These are phyloP conservation scores for Colletotrichum sansevieriae DNA, from an alignment of 2,329 filamentous ascomycete genomes.

Conservation along the genomic window DNA sequence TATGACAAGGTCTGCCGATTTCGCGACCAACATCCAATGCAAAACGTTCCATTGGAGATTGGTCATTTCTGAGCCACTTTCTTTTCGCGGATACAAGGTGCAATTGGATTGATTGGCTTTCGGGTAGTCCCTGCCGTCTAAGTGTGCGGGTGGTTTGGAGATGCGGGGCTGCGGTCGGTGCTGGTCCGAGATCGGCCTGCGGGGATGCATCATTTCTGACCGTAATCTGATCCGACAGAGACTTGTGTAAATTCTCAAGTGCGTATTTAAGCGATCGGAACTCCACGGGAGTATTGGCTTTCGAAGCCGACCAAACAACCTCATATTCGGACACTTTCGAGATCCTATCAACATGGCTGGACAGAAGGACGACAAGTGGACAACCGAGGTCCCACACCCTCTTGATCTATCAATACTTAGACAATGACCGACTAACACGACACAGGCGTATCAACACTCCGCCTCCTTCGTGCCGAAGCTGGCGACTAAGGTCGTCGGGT, in stretches of 20 bases:
- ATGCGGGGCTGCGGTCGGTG: conserved; percentile 19
- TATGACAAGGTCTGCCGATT: conserved; percentile 8
- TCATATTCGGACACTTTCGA: not conserved
- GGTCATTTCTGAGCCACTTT: not conserved
- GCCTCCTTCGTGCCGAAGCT: conserved; percentile 75
- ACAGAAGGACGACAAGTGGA: conserved; percentile 54
- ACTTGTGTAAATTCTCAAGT: conserved; percentile 20
- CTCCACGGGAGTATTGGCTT: no score
- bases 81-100: not conserved
- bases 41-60: conserved; percentile 8
- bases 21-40: conserved; percentile 4
- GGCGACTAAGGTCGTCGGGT: conserved; percentile 68
- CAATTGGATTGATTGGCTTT: not conserved
- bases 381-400: conserved; percentile 49
- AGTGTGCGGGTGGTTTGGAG: conserved; percentile 8
- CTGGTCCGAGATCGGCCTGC: conserved; percentile 43
- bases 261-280: not conserved
- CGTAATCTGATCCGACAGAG: conserved; percentile 26
- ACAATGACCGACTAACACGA: conserved; percentile 16
- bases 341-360: conserved; percentile 42
- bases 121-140: conserved; percentile 10
- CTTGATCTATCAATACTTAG: accelerated
- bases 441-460: conserved; percentile 69
- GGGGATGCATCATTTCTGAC: not conserved
- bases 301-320: not conserved